A percentile compares a stretch with the other conserved stretches of the same genome.
These are phyloP conservation scores for Aspergillus terreus DNA, from an alignment of 2,329 filamentous ascomycete species.

Conservation along the genomic window DNA sequence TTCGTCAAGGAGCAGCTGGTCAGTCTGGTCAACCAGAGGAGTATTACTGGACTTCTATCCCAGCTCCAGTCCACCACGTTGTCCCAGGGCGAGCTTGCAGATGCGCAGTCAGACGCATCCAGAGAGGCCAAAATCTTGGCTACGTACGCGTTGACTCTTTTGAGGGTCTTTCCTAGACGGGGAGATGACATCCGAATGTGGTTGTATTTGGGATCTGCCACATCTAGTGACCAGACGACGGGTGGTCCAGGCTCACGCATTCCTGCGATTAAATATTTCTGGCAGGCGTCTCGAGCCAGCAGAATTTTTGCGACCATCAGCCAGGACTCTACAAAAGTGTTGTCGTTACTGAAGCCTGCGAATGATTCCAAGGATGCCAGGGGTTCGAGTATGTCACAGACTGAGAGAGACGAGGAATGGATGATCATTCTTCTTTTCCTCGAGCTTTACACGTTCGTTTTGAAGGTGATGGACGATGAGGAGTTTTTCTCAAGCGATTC, in stretches of 20 bases:
- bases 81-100: slow-evolving; percentile 19
- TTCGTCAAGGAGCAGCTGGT: slow-evolving; percentile 65
- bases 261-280: slow-evolving; percentile 79
- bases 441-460: slow-evolving; percentile 87
- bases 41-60: slow-evolving; percentile 62
- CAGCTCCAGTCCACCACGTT: slow-evolving; percentile 31
- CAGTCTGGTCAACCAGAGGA: slow-evolving; percentile 70
- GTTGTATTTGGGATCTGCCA: slow-evolving; percentile 72
- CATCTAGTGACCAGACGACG: slow-evolving; percentile 31
- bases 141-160: slow-evolving; percentile 78
- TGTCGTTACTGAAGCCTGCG: slow-evolving; percentile 52
- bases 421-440: slow-evolving; percentile 83
- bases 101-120: slow-evolving; percentile 35
- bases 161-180: slow-evolving; percentile 76
- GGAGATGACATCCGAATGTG: slow-evolving; percentile 93
- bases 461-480: slow-evolving; percentile 92
- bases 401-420: slow-evolving; percentile 68
- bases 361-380: slow-evolving; percentile 38
- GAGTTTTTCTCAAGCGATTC: slow-evolving; percentile 73
- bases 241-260: slow-evolving; percentile 36
- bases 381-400: slow-evolving; percentile 21
- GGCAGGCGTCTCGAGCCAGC: slow-evolving; percentile 63
- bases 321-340: slow-evolving; percentile 55
- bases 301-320: slow-evolving; percentile 56
- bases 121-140: slow-evolving; percentile 71